Base-by-base conservation (phyloP, 192 early-diverging fungal genomes). In the Mortierella antarctica region DNA sequence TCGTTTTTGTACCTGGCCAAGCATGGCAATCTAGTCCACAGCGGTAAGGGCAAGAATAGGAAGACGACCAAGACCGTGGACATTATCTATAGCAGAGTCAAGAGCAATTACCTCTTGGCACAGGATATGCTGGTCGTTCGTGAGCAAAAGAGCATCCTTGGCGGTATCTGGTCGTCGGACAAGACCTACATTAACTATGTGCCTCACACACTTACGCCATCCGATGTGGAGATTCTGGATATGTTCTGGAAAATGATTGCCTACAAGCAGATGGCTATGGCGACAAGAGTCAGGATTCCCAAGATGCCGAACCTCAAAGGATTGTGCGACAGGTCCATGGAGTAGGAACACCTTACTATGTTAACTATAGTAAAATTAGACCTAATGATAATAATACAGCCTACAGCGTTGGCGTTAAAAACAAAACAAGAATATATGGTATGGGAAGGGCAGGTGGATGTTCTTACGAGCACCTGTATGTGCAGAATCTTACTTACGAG, bases 231-330 rank as follows among this genome's bases (percentile, higher is more conserved):
- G 3, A 2, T 70, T 6, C 14, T 78, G 54, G 23, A 70, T 13
- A 78, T 55, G 46, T 78, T 40, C 62, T 78, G 47, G 49, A 68
- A 78, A 57, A 45, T 70, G 53, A 31, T 78, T 49, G 55, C 55
- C 7, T 78, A 46, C 46, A 67, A 51, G 7, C 51, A 78, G 55
- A 20, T 78, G 49, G 74, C 74, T 3, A 57, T 78, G 3, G 57
- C 21, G 4, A 17, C 42, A 13, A 47, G 58, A 18, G 45, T 46
- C 6, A 8, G 23, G 4, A 8, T 42, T 0, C 74, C 74, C 9
- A 48, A 12, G 40, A 64, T 64, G 18, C 67, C 74, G 18, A 54
- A 65, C 42, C 62, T 73, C 39, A 62, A 51, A 31, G n/a, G 15
- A 2, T 31, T 31, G 31, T 31, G 31, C 31, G 31, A 31, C 31